Base-by-base conservation (phyloP, 78 protist species). In the Planoprotostelium fungivorum region DNA sequence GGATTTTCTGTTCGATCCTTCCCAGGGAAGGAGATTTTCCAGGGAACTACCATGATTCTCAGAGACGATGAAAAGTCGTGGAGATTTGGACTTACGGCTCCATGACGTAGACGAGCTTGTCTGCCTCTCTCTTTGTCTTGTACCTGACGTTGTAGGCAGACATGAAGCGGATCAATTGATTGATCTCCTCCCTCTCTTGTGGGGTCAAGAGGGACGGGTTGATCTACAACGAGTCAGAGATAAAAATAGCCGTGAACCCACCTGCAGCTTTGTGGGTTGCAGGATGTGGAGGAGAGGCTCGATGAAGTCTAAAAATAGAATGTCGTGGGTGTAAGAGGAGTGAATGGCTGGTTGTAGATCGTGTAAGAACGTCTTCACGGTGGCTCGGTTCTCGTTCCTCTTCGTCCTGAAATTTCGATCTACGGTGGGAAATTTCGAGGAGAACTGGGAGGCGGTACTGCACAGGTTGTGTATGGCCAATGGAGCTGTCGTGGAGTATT, bases 401-500 rank as follows among this genome's bases (percentile, higher is more conserved):
- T 89, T 85, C 25, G 90, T 34, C 38, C 38, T 87, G 86, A 34
- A 35, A 1, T 63, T 88, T 31, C 90, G 87, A 0, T 86, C 90
- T 5, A 84, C 25, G 29, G 89, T 89, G 39, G 94, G 94, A 23
- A 83, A 34, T 1, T 0, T 34, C 10, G 90, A 51, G 16, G 73
- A 25, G 73, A 51, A 51, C 16, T 91, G 92, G 84, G 89, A 5
- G 29, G 37, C 9, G 1, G 88, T 85, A 34, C 87, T 86, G 34
- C 94, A 92, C 28, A 37, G 85, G 1, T n/a, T 34, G 36, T 92
- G 91, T 31, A 92, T 86, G 0, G 92, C 94, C 36, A 92, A 38
- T 86, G 94, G 92, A 34, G 38, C 89, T 31, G 90, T 0, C 10
- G 91, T 63, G 1, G 35, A 31, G 34, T 36, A 92, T 38, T 36